Percentiles rank a stretch among this genome's conserved stretches.
These are phyloP conservation scores for Neurospora terricola DNA, from an alignment of 495 filamentous ascomycete genomes.

Conservation along the genomic window DNA sequence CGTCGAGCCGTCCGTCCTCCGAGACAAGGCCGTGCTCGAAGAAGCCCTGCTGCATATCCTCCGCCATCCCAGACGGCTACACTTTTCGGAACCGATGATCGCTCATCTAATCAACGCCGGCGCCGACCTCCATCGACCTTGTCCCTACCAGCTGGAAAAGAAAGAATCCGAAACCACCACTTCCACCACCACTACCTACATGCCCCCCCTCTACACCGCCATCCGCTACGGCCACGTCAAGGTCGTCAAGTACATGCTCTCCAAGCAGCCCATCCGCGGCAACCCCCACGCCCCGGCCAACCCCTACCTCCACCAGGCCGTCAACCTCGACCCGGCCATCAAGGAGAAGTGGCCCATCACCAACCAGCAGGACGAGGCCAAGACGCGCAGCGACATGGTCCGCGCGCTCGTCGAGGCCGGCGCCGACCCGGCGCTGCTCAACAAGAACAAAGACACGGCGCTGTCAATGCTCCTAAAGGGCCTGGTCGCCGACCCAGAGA, in stretches of 20 bases:
- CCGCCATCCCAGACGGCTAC: neutral
- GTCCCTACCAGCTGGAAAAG: neutral
- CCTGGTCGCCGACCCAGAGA: neutral
- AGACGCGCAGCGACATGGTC: neutral
- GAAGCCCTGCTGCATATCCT: neutral
- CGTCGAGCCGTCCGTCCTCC: neutral
- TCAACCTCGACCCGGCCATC: neutral
- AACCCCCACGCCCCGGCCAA: neutral
- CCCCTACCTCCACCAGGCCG: conserved; percentile 1
- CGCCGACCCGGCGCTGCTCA: neutral
- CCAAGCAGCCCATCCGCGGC: neutral
- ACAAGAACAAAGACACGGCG: neutral
- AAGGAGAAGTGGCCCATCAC: neutral
- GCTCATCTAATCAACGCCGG: neutral
- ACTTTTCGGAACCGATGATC: neutral
- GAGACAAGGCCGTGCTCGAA: neutral
- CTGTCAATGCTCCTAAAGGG: neutral
- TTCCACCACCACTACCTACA: neutral
- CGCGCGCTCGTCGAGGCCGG: conserved; percentile 2
- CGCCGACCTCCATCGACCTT: neutral
- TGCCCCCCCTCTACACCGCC: neutral
- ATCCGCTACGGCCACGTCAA: neutral
- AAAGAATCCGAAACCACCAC: neutral
- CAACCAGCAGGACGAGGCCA: neutral
- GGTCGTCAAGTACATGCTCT: neutral